Conservation (phyloP, 768 basidiomycete species). For the Tephrocybe sp. region DNA sequence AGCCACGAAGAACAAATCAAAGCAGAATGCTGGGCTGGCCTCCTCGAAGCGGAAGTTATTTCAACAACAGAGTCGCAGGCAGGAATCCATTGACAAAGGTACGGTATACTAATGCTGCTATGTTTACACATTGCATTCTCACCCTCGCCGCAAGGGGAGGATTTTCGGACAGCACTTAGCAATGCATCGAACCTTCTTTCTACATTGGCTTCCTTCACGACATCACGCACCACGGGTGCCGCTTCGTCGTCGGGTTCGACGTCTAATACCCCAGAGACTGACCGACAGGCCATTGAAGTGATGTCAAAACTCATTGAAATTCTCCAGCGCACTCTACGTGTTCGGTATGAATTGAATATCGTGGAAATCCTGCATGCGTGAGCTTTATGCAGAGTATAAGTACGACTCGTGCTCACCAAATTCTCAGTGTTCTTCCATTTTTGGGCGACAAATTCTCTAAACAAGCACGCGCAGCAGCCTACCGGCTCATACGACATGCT, state of each 20-base stretch:
- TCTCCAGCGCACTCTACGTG: constrained; percentile 67
- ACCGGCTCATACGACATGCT: constrained; percentile 77
- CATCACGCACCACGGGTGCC: constrained; percentile 28
- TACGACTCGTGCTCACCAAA: constrained; percentile 3
- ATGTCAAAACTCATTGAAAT: constrained; percentile 65
- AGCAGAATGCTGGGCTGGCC: constrained; percentile 17
- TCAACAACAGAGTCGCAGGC: constrained; percentile 14
- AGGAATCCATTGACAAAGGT: constrained; percentile 40
- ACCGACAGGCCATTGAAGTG: constrained; percentile 55
- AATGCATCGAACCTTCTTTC: constrained; percentile 60
- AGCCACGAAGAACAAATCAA: constrained; percentile 30
- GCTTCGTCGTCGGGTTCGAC: constrained; percentile 38
- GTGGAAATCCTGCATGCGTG: constrained; percentile 74
- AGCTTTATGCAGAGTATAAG: constrained; percentile 24
- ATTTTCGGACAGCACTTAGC: constrained; percentile 69
- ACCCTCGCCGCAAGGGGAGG: constrained; percentile 45
- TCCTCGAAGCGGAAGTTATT: constrained; percentile 20
- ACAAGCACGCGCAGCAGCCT: constrained; percentile 76
- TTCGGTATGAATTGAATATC: constrained; percentile 73
- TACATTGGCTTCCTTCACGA: constrained; percentile 45
- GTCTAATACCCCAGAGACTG: constrained; percentile 39
- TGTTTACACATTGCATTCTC: neutral
- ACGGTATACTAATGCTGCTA: constrained; percentile 1
- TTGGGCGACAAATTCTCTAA: constrained; percentile 74
- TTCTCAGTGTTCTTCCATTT: constrained; percentile 66